Evolutionary conservation across 805 yeast species (phyloP).

Genomic region (Zygoascus bituminiphila): DNA sequence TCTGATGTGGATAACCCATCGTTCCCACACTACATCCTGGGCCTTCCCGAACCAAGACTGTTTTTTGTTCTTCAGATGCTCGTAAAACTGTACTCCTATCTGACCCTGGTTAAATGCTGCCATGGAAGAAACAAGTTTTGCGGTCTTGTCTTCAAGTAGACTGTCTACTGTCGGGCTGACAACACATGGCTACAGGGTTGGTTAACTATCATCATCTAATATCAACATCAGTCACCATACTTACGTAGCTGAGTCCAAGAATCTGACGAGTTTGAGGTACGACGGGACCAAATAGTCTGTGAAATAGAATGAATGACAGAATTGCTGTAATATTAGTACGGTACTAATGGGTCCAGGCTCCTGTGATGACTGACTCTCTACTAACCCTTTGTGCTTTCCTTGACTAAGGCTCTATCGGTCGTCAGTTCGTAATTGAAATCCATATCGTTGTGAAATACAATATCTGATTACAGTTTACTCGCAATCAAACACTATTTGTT

Average conservation of each 20-base stretch:
- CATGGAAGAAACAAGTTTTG: constrained; percentile 22
- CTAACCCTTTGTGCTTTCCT: constrained; percentile 49
- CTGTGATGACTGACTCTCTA: constrained; percentile 4
- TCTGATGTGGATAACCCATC: constrained; percentile 52
- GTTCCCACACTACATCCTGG: constrained; percentile 55
- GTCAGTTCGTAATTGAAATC: constrained; percentile 18
- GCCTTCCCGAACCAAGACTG: constrained; percentile 48
- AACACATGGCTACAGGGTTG: constrained; percentile 32
- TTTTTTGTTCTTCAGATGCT: constrained; percentile 31
- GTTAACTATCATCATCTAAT: neutral
- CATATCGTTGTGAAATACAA: too few relatives aligned
- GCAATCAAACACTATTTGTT: too few relatives aligned
- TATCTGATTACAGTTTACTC: too few relatives aligned
- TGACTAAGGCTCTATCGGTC: constrained; percentile 42
- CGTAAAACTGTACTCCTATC: constrained; percentile 26
- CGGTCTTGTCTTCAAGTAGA: constrained; percentile 32
- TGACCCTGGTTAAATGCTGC: constrained; percentile 15
- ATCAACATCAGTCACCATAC: constrained; percentile 4
- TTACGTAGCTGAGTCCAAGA: constrained; percentile 45
- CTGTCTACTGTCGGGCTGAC: constrained; percentile 43
- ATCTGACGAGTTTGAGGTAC: constrained; percentile 49
- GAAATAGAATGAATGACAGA: constrained; percentile 60
- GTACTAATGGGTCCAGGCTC: neutral
- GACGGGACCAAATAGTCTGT: constrained; percentile 58
- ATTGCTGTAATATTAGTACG: constrained; percentile 33